Evolutionary conservation across 495 filamentous ascomycete species (phyloP), one percentile per base, ranked within the genome.

Genomic region (Daldinia bambusicola): DNA sequence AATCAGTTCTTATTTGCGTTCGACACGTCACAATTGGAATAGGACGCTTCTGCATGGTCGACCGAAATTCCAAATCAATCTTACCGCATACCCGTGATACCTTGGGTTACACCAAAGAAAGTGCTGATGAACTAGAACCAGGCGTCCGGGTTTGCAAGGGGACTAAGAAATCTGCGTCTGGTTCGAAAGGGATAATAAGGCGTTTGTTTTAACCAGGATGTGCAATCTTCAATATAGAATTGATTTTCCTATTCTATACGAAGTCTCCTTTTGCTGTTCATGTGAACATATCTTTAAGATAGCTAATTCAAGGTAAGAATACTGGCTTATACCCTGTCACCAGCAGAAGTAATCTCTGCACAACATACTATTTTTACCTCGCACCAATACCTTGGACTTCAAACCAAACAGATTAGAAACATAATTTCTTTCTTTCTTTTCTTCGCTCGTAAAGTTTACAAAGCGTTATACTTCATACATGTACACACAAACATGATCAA

Each of bases 401-500:
- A 9, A 37, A 37, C 16, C 14, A 20, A 56, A 36, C 10, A 7
- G 6, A 37, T 56, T 18, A 16, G 32, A 56, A 56, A 56, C 50
- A 56, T 4, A 56, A 2, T 22, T 36, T 56, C 32, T 37, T 56
- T 30, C 37, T 12, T 18, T 26, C 26, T 26, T 26, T 26, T 26
- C 26, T 14, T 55, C n/a, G 53, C 53, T 56, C 31, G 53, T 32
- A 56, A 56, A 3, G 18, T 38, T n/a, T 20, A 62, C 61, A 63
- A 63, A 69, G n/a, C 32, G 37, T 18, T 37, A 37, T 56, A 56
- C 32, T 56, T 37, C 53, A 34, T 37, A 32, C 37, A 56, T 30
- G 31, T n/a, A 74, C 63, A 69, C 66, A 72, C 26, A 26, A 26
- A 67, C 63, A 58, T 63, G 63, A 58, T 67, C 71, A 63, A 63